These are phyloP conservation scores for Botrytis hyacinthi DNA, from an alignment of 2,329 filamentous ascomycete species.

Conservation along the genomic window DNA sequence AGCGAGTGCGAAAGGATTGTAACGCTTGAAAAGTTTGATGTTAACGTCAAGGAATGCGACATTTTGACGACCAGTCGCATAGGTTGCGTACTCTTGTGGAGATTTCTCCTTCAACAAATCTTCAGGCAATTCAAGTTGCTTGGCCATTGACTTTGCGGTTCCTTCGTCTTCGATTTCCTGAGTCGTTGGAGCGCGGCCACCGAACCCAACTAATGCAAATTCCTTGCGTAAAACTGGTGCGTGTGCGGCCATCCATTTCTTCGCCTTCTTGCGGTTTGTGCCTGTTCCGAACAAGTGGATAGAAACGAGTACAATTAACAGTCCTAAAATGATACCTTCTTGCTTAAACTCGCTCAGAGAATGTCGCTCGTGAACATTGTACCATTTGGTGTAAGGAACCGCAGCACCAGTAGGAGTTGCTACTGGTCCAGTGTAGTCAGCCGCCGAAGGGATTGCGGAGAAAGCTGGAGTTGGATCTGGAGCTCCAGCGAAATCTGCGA, in stretches of 20 bases:
- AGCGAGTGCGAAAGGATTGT: slow-evolving; percentile 41
- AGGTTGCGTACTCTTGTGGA: slow-evolving; percentile 80
- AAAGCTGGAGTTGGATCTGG: slow-evolving; percentile 61
- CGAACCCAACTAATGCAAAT: slow-evolving; percentile 84
- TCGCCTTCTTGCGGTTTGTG: slow-evolving; percentile 76
- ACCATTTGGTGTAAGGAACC: slow-evolving; percentile 88
- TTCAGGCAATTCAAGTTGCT: slow-evolving; percentile 46
- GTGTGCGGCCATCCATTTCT: slow-evolving; percentile 76
- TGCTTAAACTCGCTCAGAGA: slow-evolving; percentile 79
- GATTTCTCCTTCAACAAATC: slow-evolving; percentile 79
- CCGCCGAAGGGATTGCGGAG: slow-evolving; percentile 45
- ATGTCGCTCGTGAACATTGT: slow-evolving; percentile 91
- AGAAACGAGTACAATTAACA: slow-evolving; percentile 71
- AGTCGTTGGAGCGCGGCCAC: slow-evolving; percentile 48
- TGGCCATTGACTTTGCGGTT: slow-evolving; percentile 41
- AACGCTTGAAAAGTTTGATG: slow-evolving; percentile 35
- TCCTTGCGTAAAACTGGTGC: slow-evolving; percentile 70
- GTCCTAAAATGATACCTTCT: slow-evolving; percentile 77
- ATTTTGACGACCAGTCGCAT: slow-evolving; percentile 90
- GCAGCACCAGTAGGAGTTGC: slow-evolving; percentile 47
- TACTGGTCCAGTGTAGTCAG: slow-evolving; percentile 48
- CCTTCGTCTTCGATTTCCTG: slow-evolving; percentile 47
- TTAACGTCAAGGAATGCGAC: slow-evolving; percentile 83
- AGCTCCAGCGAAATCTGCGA: slow-evolving; percentile 86
- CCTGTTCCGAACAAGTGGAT: slow-evolving; percentile 80